Percentiles rank a stretch among this genome's conserved stretches.
phyloP scores from a whole-genome alignment of 2,329 filamentous ascomycete species.

The Lachnellula occidentalis region DNA sequence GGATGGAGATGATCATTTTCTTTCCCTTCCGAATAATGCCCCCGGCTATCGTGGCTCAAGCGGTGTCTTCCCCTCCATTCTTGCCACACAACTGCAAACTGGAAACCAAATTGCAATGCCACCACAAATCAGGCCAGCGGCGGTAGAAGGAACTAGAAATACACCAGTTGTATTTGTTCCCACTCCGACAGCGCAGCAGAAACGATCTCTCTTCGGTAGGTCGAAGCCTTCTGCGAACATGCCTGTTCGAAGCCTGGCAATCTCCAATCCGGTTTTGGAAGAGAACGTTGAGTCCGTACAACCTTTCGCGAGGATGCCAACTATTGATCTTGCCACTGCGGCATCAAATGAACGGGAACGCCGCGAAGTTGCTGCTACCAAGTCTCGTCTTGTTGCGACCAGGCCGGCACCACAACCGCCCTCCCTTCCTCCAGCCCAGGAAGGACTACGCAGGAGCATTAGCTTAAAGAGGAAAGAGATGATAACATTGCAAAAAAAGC shows the following conservation, averaged over 20 bases:
- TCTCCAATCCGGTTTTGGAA: constrained; percentile 27
- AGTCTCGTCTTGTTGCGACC: constrained; percentile 20
- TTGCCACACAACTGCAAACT: constrained; percentile 10
- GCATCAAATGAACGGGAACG: constrained; percentile 28
- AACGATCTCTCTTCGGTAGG: constrained; percentile 23
- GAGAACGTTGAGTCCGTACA: constrained; percentile 11
- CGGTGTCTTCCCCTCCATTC: constrained; percentile 22
- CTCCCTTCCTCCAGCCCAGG: constrained; percentile 11
- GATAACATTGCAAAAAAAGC: constrained; percentile 2
- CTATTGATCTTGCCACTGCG: constrained; percentile 30
- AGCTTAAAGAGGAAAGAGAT: constrained; percentile 21
- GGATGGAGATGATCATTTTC: constrained; percentile 1
- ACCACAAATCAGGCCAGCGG: constrained; percentile 14
- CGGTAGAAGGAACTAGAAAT: not conserved
- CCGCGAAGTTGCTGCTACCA: constrained; percentile 21
- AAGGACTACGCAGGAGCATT: constrained; percentile 19
- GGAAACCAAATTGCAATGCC: constrained; percentile 11
- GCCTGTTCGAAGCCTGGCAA: constrained; percentile 25
- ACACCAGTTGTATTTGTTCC: not conserved
- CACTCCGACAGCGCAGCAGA: constrained; percentile 15
- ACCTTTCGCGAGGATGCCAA: constrained; percentile 27
- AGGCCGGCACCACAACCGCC: constrained; percentile 22
- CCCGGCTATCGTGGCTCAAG: constrained; percentile 27
- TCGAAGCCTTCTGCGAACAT: constrained; percentile 19
- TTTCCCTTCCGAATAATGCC: constrained; percentile 9